phyloP scores from a whole-genome alignment of 768 basidiomycete genomes.

The Xerocomus potaroensis region DNA sequence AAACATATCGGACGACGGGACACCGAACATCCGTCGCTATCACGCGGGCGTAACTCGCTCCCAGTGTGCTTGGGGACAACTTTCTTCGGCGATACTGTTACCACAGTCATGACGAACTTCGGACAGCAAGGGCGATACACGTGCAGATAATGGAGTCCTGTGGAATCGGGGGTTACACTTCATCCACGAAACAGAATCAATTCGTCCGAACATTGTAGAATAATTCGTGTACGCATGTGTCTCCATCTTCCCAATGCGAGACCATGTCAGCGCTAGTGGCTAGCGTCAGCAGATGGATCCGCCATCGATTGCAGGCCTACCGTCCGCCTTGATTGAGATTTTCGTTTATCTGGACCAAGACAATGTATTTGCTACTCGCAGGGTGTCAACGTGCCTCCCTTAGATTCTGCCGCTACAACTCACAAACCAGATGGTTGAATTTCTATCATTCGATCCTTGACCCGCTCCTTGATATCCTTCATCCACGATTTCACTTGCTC shows the following conservation, averaged over 20 bases:
- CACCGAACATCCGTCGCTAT: conserved; percentile 17
- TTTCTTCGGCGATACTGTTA: conserved; percentile 23
- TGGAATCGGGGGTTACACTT: conserved; percentile 8
- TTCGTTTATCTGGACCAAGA: conserved; percentile 80
- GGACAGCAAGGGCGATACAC: conserved; percentile 59
- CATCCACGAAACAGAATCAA: conserved; percentile 7
- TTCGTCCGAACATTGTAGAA: conserved; percentile 62
- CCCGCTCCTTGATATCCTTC: conserved; percentile 78
- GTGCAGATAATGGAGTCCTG: conserved; percentile 73
- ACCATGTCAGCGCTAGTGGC: conserved; percentile 65
- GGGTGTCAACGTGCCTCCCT: conserved; percentile 15
- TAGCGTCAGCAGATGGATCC: conserved; percentile 6
- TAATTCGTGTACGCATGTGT: conserved; percentile 73
- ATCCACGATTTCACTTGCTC: conserved; percentile 73
- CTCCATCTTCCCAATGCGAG: conserved; percentile 87
- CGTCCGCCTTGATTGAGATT: conserved; percentile 82
- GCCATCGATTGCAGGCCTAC: conserved; percentile 37
- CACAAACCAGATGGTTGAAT: conserved; percentile 81
- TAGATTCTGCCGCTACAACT: conserved; percentile 31
- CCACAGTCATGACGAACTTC: conserved; percentile 35
- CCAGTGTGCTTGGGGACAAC: conserved; percentile 16
- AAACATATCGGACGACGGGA: conserved; percentile 17
- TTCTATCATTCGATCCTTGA: conserved; percentile 83
- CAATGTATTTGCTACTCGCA: conserved; percentile 71
- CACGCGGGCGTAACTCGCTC: conserved; percentile 13